A percentile compares a stretch with the other conserved stretches of the same genome.
Conservation (phyloP, 495 filamentous ascomycete genomes). For the Penicillium odoratum region DNA sequence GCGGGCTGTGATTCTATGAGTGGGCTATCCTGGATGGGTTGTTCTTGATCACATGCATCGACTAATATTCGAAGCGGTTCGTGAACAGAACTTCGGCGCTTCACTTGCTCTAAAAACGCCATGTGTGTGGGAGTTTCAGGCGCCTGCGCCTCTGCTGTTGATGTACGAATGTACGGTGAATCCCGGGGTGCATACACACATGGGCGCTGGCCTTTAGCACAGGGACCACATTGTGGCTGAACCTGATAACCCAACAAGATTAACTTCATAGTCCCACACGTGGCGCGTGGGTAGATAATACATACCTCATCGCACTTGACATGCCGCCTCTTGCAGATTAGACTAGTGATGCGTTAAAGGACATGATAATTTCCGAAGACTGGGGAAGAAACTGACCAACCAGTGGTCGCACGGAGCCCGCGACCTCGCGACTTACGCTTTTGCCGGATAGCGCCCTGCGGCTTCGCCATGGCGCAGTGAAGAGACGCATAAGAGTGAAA, state of each 20-base stretch:
- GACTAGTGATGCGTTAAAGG: constrained; percentile 15
- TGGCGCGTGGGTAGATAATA: neutral
- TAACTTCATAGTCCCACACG: neutral
- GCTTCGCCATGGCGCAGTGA: constrained; percentile 14
- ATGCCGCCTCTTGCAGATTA: constrained; percentile 34
- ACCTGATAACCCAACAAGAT: constrained; percentile 12
- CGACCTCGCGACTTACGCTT: constrained; percentile 35
- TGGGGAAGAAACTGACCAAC: constrained; percentile 25
- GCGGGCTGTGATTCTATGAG: neutral
- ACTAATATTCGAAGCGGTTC: constrained; percentile 24
- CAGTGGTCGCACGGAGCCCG: constrained; percentile 33
- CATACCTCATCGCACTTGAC: constrained; percentile 36
- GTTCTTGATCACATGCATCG: constrained; percentile 29
- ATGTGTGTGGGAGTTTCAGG: neutral
- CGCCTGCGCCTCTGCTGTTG: neutral
- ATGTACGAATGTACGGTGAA: neutral
- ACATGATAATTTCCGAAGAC: neutral
- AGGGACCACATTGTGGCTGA: constrained; percentile 33
- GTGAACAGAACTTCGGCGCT: constrained; percentile 7
- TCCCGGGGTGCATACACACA: constrained; percentile 24
- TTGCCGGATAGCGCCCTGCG: constrained; percentile 18
- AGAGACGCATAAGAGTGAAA: neutral
- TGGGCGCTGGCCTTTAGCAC: constrained; percentile 30
- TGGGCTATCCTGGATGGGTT: constrained; percentile 11
- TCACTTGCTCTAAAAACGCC: neutral